A percentile compares a stretch with the other conserved stretches of the same genome.
Conservation (phyloP, 306 rosid genomes). For the Sindora glabra region DNA sequence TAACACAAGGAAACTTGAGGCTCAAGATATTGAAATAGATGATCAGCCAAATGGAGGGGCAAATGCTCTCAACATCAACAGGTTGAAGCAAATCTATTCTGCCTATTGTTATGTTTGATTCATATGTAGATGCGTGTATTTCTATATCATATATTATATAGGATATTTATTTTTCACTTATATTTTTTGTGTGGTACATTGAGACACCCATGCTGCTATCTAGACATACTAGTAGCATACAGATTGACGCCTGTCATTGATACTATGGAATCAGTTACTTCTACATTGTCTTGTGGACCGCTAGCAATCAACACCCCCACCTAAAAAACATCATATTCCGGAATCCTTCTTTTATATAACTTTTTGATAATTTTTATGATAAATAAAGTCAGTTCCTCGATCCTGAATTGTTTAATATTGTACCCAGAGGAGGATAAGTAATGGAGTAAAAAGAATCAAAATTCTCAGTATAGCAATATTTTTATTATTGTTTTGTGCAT, state of each 20-base stretch:
- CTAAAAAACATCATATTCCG: no score
- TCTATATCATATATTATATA: background rate
- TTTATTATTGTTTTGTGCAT: background rate
- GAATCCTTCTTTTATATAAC: no score
- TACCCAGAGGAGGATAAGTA: no score
- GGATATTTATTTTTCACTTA: background rate
- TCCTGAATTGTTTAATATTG: no score
- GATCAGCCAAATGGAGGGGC: slow-evolving; percentile 94
- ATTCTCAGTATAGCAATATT: background rate
- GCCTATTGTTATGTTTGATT: background rate
- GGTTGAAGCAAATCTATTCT: slow-evolving; percentile 39
- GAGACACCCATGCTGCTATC: background rate
- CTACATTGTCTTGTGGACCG: no score
- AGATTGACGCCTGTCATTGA: no score
- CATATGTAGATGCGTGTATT: background rate
- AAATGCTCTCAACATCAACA: slow-evolving; percentile 80
- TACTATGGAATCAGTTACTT: no score
- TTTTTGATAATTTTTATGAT: no score
- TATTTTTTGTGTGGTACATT: background rate
- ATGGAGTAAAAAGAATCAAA: no score
- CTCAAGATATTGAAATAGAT: slow-evolving; percentile 54
- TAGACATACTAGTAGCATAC: background rate
- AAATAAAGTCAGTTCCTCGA: no score
- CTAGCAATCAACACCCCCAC: no score
- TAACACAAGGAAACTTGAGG: slow-evolving; percentile 42